phyloP scores from a whole-genome alignment of 352 stramenopile genomes.

The Globisporangium camurandrum region DNA sequence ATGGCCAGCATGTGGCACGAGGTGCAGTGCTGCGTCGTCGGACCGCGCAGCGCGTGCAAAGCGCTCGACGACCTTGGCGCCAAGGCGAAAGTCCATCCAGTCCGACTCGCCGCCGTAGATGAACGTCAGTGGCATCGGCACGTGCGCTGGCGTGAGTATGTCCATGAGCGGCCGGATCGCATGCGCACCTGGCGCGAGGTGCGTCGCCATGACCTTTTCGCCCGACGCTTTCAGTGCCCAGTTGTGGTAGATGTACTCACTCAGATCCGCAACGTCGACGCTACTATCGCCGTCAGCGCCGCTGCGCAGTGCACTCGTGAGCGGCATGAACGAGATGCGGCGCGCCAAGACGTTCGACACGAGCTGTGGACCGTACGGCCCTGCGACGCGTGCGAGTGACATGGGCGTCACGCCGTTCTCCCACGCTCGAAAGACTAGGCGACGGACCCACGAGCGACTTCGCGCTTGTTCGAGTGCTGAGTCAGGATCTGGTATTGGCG shows the following conservation, averaged over 20 bases:
- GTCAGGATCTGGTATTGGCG: slow-evolving; percentile 30
- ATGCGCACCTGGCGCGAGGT: slow-evolving; percentile 61
- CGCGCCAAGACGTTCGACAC: slow-evolving; percentile 55
- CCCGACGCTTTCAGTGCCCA: slow-evolving; percentile 73
- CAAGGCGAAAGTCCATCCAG: slow-evolving; percentile 82
- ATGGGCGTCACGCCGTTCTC: slow-evolving; percentile 67
- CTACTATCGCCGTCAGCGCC: no score
- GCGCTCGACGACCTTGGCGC: slow-evolving; percentile 46
- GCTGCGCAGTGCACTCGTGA: slow-evolving; percentile 57
- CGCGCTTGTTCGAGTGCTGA: slow-evolving; percentile 25
- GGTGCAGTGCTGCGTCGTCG: slow-evolving; percentile 42
- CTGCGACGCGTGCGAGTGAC: slow-evolving; percentile 59
- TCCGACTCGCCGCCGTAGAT: slow-evolving; percentile 75
- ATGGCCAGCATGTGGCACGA: slow-evolving; percentile 58
- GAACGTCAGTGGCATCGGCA: slow-evolving; percentile 79
- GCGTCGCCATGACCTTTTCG: slow-evolving; percentile 67
- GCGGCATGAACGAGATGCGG: slow-evolving; percentile 71
- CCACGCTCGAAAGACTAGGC: slow-evolving; percentile 49
- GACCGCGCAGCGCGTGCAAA: slow-evolving; percentile 28
- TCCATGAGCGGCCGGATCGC: slow-evolving; percentile 63
- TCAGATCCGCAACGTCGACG: slow-evolving; percentile 51
- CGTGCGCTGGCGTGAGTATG: slow-evolving; percentile 36
- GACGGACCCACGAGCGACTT: slow-evolving; percentile 44
- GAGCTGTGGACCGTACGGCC: slow-evolving; percentile 71
- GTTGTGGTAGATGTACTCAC: slow-evolving; percentile 83